Evolutionary conservation across 805 yeast species (phyloP).

Genomic region (Candida glaebosa): DNA sequence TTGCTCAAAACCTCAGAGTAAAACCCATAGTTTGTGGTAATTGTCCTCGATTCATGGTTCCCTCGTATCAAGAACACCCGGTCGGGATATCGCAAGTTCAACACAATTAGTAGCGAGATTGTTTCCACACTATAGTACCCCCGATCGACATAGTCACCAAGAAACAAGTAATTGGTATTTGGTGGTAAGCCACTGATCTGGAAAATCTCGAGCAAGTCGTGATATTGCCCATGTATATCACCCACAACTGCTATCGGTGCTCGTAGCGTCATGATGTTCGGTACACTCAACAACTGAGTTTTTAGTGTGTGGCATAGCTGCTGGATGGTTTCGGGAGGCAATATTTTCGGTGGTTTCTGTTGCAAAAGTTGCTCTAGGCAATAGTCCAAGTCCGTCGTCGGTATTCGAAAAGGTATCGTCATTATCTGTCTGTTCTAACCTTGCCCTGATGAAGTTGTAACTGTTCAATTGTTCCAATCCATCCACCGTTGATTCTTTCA

Average conservation of each 20-base stretch:
- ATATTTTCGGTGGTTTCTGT: conserved; percentile 38
- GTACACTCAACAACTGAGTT: conserved; percentile 72
- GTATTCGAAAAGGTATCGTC: conserved; percentile 31
- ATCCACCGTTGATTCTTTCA: too few species aligned
- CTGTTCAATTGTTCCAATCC: too few species aligned
- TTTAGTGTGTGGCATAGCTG: conserved; percentile 71
- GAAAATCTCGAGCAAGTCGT: conserved; percentile 88
- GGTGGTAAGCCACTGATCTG: conserved; percentile 93
- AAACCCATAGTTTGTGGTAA: conserved; percentile 96
- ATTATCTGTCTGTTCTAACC: conserved; percentile 11
- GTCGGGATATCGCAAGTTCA: conserved; percentile 84
- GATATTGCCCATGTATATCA: conserved; percentile 96
- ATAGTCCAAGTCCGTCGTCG: conserved; percentile 38
- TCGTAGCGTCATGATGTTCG: conserved; percentile 79
- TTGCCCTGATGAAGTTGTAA: too few species aligned
- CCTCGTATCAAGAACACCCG: conserved; percentile 85
- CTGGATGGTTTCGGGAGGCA: conserved; percentile 41
- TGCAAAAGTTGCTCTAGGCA: conserved; percentile 40
- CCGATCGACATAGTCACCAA: conserved; percentile 96
- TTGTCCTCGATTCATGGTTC: conserved; percentile 94
- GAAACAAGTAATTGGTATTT: conserved; percentile 84
- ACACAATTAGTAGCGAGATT: conserved; percentile 72
- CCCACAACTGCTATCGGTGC: conserved; percentile 96
- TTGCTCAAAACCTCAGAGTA: conserved; percentile 91
- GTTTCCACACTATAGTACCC: conserved; percentile 95